phyloP scores from a whole-genome alignment of 2,329 filamentous ascomycete species.

The Fusarium heterosporum region DNA sequence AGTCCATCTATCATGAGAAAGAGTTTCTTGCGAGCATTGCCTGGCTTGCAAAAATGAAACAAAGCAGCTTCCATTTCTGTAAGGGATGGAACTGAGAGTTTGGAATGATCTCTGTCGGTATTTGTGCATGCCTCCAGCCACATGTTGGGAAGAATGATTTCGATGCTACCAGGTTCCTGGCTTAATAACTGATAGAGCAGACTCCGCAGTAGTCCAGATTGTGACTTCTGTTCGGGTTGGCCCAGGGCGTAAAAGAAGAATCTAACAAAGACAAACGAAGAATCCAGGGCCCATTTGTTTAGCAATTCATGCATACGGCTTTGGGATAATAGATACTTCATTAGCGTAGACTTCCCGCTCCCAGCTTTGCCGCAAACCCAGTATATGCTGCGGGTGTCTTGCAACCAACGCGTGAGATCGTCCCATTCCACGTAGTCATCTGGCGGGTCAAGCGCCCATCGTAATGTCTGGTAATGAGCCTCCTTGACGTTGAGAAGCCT shows the following conservation, averaged over 20 bases:
- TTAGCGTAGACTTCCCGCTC: neutral
- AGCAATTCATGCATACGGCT: rapidly evolving
- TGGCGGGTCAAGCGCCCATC: neutral
- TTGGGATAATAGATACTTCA: neutral
- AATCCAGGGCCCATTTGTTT: rapidly evolving
- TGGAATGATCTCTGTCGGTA: rapidly evolving
- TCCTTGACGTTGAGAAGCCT: neutral
- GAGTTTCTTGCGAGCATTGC: neutral
- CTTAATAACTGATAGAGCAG: neutral
- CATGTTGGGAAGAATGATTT: neutral
- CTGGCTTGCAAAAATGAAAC: rapidly evolving
- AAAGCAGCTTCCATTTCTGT: neutral
- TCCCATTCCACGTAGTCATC: neutral
- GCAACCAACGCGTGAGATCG: neutral
- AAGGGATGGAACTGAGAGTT: neutral
- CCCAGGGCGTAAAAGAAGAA: neutral
- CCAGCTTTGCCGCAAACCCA: neutral
- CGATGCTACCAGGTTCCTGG: neutral
- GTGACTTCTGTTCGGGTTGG: neutral
- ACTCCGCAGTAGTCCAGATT: neutral
- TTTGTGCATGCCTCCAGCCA: neutral
- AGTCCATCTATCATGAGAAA: neutral
- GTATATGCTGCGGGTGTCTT: neutral
- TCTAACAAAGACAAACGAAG: rapidly evolving
- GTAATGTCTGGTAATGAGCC: neutral